These are phyloP conservation scores for Tolypocladium pustulatum DNA, from an alignment of 2,329 filamentous ascomycete species.

Conservation along the genomic window DNA sequence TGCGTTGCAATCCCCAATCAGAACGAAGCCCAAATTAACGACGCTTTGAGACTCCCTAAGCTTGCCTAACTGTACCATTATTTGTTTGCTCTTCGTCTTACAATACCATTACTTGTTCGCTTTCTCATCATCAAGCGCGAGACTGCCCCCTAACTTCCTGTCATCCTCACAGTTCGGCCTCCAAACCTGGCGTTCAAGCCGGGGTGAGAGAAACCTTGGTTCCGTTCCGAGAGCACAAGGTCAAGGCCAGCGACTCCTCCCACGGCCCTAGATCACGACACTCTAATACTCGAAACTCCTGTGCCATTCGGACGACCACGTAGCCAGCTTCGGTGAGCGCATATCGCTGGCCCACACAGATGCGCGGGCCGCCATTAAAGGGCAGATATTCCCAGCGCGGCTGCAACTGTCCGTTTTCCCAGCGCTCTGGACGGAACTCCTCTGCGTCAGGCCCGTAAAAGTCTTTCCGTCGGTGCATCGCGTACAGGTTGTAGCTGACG, in stretches of 20 bases:
- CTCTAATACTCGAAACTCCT: conserved; percentile 10
- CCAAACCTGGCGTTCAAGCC: not conserved
- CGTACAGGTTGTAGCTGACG: conserved; percentile 28
- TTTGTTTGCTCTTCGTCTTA: too few relatives aligned
- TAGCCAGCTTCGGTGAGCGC: conserved; percentile 14
- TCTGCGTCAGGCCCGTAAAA: conserved; percentile 27
- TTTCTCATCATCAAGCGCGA: too few relatives aligned
- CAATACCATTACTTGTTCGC: too few relatives aligned
- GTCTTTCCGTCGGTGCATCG: conserved; percentile 25
- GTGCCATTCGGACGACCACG: conserved; percentile 11
- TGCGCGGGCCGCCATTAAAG: conserved; percentile 35
- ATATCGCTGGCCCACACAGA: conserved; percentile 22
- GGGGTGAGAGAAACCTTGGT: conserved; percentile 9
- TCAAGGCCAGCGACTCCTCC: conserved; percentile 9
- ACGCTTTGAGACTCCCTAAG: too few relatives aligned
- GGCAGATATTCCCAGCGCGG: conserved; percentile 32
- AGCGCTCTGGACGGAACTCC: conserved; percentile 30
- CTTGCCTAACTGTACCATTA: too few relatives aligned
- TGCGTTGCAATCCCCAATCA: too few relatives aligned
- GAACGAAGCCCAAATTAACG: too few relatives aligned
- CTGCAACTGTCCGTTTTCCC: conserved; percentile 21
- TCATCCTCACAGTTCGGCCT: not conserved
- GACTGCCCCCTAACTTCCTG: too few relatives aligned
- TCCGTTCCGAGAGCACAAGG: conserved; percentile 9
- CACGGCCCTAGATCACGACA: conserved; percentile 9